Conservation (phyloP, 164 flowering plant species). For the Liriodendron chinense region DNA sequence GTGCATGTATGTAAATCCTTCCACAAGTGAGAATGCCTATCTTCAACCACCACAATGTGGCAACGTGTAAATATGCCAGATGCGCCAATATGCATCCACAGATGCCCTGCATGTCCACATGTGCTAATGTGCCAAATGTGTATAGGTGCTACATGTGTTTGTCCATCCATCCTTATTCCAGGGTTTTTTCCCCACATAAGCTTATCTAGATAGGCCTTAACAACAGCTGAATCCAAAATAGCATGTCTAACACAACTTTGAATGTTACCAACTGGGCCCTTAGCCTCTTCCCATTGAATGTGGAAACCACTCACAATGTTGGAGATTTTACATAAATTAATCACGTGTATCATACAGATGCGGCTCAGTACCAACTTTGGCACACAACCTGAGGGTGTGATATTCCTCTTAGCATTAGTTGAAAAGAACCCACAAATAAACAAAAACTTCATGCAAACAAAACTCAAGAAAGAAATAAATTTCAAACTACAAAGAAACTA, state of each 20-base stretch:
- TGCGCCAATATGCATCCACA: too few species aligned
- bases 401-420: neutral
- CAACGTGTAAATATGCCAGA: neutral
- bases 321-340: neutral
- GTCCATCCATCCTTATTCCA: too few species aligned
- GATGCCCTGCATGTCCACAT: too few species aligned
- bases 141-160: too few species aligned
- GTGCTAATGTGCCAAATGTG: too few species aligned
- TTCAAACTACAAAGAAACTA: constrained; percentile 6
- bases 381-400: neutral
- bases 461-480: neutral
- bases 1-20: neutral
- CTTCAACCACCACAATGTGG: neutral
- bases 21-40: neutral
- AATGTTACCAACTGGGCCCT: neutral
- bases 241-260: neutral
- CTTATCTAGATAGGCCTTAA: neutral
- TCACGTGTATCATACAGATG: neutral
- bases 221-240: neutral
- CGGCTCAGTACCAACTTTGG: neutral
- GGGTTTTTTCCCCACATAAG: neutral
- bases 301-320: neutral
- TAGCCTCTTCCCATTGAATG: neutral
- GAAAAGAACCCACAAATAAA: neutral
- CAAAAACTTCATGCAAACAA: neutral